phyloP scores from a whole-genome alignment of 495 filamentous ascomycete genomes.

The Penicillium antarcticum region DNA sequence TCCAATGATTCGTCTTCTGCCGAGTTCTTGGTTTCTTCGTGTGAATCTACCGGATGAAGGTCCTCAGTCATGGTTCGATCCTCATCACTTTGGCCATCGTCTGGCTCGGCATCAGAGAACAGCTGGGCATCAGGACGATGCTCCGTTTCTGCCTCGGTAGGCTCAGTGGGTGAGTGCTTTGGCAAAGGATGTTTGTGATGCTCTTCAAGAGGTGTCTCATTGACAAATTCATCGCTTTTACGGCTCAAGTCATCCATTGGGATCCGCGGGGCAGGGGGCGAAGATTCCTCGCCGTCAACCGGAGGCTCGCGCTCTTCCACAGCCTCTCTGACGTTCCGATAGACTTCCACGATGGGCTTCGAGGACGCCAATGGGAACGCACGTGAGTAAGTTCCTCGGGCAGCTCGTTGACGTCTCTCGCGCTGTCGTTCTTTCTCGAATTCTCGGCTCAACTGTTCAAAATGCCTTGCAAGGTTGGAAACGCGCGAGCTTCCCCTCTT shows the following conservation, averaged over 20 bases:
- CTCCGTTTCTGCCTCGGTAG: conserved; percentile 48
- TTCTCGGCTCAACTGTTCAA: conserved; percentile 92
- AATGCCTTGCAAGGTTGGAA: conserved; percentile 85
- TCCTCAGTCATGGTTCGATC: conserved; percentile 64
- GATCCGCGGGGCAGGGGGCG: conserved; percentile 24
- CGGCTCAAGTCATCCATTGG: conserved; percentile 26
- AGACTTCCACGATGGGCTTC: conserved; percentile 93
- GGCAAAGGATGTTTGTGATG: conserved; percentile 12
- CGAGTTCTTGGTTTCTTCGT: conserved; percentile 57
- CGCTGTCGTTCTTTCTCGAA: conserved; percentile 92
- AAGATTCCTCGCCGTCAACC: conserved; percentile 57
- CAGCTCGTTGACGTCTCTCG: conserved; percentile 76
- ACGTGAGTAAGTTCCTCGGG: conserved; percentile 74
- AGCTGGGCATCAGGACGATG: conserved; percentile 50
- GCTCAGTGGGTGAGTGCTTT: conserved; percentile 31
- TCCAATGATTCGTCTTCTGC: conserved; percentile 56
- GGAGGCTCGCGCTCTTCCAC: conserved; percentile 78
- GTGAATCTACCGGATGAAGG: conserved; percentile 61
- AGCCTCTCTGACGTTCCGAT: conserved; percentile 86
- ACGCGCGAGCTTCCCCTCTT: conserved; percentile 70
- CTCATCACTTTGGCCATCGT: conserved; percentile 60
- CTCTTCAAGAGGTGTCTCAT: conserved; percentile 19
- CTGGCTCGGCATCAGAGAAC: conserved; percentile 65
- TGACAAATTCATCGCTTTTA: conserved; percentile 26
- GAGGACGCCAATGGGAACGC: conserved; percentile 89